Percentiles rank a stretch among this genome's conserved stretches.
Conservation (phyloP, 2,329 filamentous ascomycete genomes). For the Ophiocordyceps camponoti-floridani region DNA sequence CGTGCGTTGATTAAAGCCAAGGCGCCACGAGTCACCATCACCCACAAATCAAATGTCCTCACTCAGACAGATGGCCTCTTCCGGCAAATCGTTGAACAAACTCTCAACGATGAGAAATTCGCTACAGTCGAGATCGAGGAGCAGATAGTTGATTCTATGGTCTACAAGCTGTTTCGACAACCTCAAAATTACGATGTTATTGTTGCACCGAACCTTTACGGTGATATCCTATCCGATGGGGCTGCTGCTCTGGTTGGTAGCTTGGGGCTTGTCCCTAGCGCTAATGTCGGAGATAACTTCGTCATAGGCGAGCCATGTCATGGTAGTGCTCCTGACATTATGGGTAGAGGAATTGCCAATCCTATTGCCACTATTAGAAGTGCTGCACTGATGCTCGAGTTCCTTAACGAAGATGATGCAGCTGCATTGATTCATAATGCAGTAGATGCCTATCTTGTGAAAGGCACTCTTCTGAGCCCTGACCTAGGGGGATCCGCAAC, state of each 20-base stretch:
- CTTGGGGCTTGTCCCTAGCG: conserved; percentile 79
- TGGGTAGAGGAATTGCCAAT: conserved; percentile 84
- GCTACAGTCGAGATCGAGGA: conserved; percentile 58
- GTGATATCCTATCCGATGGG: conserved; percentile 89
- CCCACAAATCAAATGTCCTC: conserved; percentile 95
- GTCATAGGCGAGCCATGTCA: conserved; percentile 98
- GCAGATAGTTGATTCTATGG: conserved; percentile 98
- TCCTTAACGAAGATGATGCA: conserved; percentile 70
- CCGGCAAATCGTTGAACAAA: conserved; percentile 58
- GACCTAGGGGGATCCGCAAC: conserved; percentile 78
- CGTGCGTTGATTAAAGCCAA: conserved; percentile 42
- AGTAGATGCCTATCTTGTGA: conserved; percentile 77
- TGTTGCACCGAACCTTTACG: conserved; percentile 93
- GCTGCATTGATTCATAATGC: conserved; percentile 82
- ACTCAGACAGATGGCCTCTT: conserved; percentile 95
- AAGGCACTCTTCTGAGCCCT: conserved; percentile 66
- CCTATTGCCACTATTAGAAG: conserved; percentile 88
- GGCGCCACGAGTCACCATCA: conserved; percentile 73
- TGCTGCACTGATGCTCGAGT: conserved; percentile 90
- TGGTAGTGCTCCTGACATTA: conserved; percentile 87
- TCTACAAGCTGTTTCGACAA: conserved; percentile 98
- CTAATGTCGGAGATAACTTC: conserved; percentile 87
- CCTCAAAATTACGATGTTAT: conserved; percentile 93
- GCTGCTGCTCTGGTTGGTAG: conserved; percentile 86
- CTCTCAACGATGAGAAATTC: conserved; percentile 51